These are phyloP conservation scores for Symbiodinium pilosum DNA, from an alignment of 73 alveolate species.

Conservation along the genomic window DNA sequence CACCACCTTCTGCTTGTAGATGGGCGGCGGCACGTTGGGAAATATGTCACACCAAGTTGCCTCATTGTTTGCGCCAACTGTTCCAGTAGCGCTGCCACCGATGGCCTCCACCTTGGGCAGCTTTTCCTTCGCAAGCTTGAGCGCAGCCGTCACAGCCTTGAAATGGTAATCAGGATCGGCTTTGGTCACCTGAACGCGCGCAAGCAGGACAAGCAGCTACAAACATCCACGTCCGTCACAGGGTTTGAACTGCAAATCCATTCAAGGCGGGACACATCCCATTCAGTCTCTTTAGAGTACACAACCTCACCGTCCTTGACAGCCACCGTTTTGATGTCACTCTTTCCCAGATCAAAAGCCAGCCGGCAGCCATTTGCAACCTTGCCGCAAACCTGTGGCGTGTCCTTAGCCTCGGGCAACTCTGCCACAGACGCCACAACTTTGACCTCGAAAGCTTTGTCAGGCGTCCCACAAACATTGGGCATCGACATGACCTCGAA, in stretches of 20 bases:
- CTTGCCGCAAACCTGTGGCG: conserved; percentile 75
- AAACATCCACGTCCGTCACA: no score
- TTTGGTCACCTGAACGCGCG: conserved; percentile 36
- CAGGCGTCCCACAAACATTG: conserved; percentile 80
- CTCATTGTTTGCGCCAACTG: conserved; percentile 79
- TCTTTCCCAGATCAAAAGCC: conserved; percentile 80
- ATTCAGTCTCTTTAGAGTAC: conserved; percentile 86
- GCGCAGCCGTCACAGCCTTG: conserved; percentile 57
- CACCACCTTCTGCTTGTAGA: conserved; percentile 84
- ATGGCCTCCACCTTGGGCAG: conserved; percentile 81
- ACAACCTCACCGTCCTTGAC: conserved; percentile 88
- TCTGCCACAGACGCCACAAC: conserved; percentile 8
- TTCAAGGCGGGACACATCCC: conserved; percentile 31
- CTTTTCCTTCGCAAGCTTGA: conserved; percentile 69
- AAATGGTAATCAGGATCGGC: conserved; percentile 79
- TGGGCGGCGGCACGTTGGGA: conserved; percentile 86
- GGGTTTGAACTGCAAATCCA: no score
- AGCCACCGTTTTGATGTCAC: conserved; percentile 92
- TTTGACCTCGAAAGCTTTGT: conserved; percentile 50
- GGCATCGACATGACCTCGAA: conserved; percentile 90
- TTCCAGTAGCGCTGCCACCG: conserved; percentile 91
- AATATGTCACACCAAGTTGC: conserved; percentile 94
- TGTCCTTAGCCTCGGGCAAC: conserved; percentile 45
- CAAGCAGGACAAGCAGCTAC: no score
- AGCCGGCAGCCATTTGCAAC: conserved; percentile 58